Conservation (phyloP, 495 filamentous ascomycete genomes). For the Achaetomiella virescens region DNA sequence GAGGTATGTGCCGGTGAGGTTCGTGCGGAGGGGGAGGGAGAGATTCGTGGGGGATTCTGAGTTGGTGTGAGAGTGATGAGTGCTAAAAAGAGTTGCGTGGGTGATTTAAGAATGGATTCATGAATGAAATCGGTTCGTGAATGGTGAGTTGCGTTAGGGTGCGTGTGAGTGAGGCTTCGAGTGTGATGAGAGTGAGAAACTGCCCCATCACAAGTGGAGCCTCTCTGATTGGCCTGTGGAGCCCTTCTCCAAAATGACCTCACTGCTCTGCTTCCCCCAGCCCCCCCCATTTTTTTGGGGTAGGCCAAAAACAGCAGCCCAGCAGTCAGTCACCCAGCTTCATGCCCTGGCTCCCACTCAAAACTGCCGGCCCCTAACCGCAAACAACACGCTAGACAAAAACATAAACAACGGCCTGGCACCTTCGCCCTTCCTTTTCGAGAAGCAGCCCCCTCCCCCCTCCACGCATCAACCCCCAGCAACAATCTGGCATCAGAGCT, state of each 20-base stretch:
- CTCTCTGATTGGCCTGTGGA: conserved; percentile 7
- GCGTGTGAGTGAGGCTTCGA: background rate
- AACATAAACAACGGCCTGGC: conserved; percentile 12
- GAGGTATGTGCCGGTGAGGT: conserved; percentile 49
- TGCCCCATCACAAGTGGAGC: background rate
- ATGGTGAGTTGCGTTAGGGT: too few species aligned
- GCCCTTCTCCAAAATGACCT: conserved; percentile 9
- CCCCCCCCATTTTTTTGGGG: conserved; percentile 16
- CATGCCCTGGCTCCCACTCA: background rate
- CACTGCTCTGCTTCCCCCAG: conserved; percentile 10
- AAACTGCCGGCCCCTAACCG: background rate
- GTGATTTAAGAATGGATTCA: background rate
- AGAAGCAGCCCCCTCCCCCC: conserved; percentile 1
- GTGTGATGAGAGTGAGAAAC: background rate
- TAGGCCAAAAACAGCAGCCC: background rate
- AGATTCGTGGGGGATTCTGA: conserved; percentile 45
- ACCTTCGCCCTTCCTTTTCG: background rate
- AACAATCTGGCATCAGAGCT: background rate
- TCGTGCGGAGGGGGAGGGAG: conserved; percentile 59
- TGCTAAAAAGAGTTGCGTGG: background rate
- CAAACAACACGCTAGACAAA: conserved; percentile 10
- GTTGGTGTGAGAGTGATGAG: conserved; percentile 4
- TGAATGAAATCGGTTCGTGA: too few species aligned
- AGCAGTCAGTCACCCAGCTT: too few species aligned
- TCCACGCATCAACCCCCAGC: background rate